Percentiles rank a stretch among this genome's conserved stretches.
Conservation (phyloP, 768 basidiomycete genomes). For the Leccinum variicolor region DNA sequence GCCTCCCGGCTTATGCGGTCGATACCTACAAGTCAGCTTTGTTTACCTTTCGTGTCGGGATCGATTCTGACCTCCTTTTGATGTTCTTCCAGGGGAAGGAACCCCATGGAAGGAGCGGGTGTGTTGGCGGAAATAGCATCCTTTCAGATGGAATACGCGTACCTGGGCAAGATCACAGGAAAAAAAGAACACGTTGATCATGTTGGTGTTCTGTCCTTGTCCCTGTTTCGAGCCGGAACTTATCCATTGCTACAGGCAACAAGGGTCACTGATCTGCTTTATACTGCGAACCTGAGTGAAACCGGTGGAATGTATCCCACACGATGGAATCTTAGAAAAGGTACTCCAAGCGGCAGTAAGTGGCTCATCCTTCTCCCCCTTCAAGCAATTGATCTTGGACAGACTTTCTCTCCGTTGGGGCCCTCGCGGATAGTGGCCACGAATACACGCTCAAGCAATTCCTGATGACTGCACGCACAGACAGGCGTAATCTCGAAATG, state of each 20-base stretch:
- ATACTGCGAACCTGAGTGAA: slow-evolving; percentile 39
- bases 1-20: slow-evolving; percentile 70
- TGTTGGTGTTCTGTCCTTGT: slow-evolving; percentile 31
- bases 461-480: slow-evolving; percentile 59
- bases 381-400: background rate
- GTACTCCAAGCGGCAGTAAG: slow-evolving; percentile 46
- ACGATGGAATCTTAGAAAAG: slow-evolving; percentile 49
- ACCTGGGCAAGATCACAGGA: slow-evolving; percentile 75
- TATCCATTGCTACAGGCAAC: slow-evolving; percentile 37
- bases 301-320: slow-evolving; percentile 65
- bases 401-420: slow-evolving; percentile 55
- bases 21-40: slow-evolving; percentile 53
- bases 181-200: slow-evolving; percentile 58
- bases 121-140: slow-evolving; percentile 76
- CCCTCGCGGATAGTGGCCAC: slow-evolving; percentile 66
- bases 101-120: slow-evolving; percentile 20
- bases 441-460: slow-evolving; percentile 77
- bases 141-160: slow-evolving; percentile 81
- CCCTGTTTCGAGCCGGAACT: background rate
- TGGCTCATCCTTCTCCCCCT: slow-evolving; percentile 3
- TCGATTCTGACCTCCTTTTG: background rate
- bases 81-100: background rate
- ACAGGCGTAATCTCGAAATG: slow-evolving; percentile 59
- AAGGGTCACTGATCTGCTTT: slow-evolving; percentile 45
- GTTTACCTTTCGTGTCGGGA: background rate